Base-by-base conservation (phyloP, 371 early-diverging fungal species). In the Capillidium heterosporum region DNA sequence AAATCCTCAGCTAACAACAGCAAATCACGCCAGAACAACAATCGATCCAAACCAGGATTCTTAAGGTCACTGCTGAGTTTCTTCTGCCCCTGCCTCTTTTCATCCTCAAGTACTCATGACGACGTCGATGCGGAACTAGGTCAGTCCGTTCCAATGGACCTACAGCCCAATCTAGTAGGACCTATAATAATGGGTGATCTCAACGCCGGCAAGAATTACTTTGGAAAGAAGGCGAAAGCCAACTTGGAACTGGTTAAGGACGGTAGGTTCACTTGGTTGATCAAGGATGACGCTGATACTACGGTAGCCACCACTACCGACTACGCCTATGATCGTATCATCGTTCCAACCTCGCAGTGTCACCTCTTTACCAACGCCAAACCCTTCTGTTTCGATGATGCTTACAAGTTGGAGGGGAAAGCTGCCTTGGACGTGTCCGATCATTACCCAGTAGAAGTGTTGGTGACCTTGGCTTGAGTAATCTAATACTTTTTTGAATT, bases 361-460 rank as follows among this genome's bases (percentile, higher is more conserved):
- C 13, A 11, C 11, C 54, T 26, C n/a, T 54, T 54, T n/a, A 23
- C 43, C 26, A 17, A 54, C 15, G 41, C 32, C 3, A 4, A 54
- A 54, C 24, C 32, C 10, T 54, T 23, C 28, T 7, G 13, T 1
- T 54, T 54, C 29, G 54, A 54, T 29, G 44, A 40, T 7, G 29
- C 23, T 13, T 44, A 32, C 27, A 40, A 40, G 11, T n/a, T 54
- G 23, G 32, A 29, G 1, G 23, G 17, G 17, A 32, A 54, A 32
- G 7, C 13, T 10, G 54, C 54, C 2, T 31, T 54, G 24, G 26
- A 40, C 10, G 44, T 54, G 17, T 32, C 32, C 29, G 54, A 54
- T 40, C 54, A 54, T 44, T 54, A 54, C 41, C 54, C 54, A 17
- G 54, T 54, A 19, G 54, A 54, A 41, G 54, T 54, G 4, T 15